Evolutionary conservation across 2,329 filamentous ascomycete species (phyloP).

Genomic region (Claviceps quebecensis): DNA sequence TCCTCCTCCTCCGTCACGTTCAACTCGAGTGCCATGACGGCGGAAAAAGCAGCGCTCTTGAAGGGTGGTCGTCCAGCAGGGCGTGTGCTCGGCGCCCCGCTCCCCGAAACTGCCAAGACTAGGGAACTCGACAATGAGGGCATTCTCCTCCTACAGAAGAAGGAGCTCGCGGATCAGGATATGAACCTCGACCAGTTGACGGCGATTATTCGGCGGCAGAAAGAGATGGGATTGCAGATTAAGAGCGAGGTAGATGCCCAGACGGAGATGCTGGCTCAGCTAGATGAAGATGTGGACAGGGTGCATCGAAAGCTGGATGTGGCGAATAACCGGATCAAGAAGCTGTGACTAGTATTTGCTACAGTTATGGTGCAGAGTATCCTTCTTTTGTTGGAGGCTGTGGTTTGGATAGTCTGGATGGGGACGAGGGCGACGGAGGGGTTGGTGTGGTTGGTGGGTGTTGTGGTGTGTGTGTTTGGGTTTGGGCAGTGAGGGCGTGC

Average conservation of each 20-base stretch:
- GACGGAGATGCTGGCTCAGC: constrained; percentile 51
- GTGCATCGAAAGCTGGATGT: constrained; percentile 56
- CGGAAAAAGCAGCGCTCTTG: constrained; percentile 36
- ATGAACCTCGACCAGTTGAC: constrained; percentile 54
- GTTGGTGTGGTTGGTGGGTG: constrained; percentile 16
- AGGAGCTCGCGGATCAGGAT: constrained; percentile 65
- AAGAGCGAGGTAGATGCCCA: constrained; percentile 60
- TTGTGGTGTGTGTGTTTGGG: constrained; percentile 15
- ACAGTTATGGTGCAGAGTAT: constrained; percentile 14
- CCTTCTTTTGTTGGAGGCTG: constrained; percentile 15
- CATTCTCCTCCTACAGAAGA: constrained; percentile 57
- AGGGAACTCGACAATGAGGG: constrained; percentile 64
- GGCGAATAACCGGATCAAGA: constrained; percentile 57
- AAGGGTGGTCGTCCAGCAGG: constrained; percentile 29
- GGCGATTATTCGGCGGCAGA: constrained; percentile 57
- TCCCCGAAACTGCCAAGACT: constrained; percentile 63
- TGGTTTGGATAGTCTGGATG: constrained; percentile 20
- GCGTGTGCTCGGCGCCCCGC: constrained; percentile 57
- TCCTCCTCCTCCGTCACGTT: not conserved
- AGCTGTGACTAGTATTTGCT: constrained; percentile 36
- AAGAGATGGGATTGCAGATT: constrained; percentile 65
- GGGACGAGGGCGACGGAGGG: constrained; percentile 10
- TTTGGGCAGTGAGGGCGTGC: constrained; percentile 3
- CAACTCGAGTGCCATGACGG: constrained; percentile 17
- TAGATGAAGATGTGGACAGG: constrained; percentile 53